Evolutionary conservation across 2,329 filamentous ascomycete genomes (phyloP).

Genomic region (Drechslera avenae): DNA sequence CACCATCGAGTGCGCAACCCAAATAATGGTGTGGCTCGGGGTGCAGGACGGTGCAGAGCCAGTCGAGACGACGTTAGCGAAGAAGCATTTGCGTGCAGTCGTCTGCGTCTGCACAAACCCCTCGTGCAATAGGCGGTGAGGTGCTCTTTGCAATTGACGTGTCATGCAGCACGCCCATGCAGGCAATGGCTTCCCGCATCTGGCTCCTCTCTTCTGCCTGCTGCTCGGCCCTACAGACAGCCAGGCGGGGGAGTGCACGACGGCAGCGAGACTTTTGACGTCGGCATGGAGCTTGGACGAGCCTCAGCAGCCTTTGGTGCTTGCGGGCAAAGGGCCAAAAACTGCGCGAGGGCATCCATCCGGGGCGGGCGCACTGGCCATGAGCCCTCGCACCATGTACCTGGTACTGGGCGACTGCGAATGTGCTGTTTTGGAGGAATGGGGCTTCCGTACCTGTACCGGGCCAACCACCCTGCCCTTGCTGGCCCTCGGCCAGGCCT

Average conservation of each 20-base stretch:
- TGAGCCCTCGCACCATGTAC: not conserved
- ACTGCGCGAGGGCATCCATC: not conserved
- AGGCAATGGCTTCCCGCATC: slow-evolving; percentile 13
- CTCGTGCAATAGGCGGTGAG: slow-evolving; percentile 5
- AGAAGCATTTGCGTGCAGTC: slow-evolving; percentile 6
- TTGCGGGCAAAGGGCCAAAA: not conserved
- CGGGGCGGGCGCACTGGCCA: not conserved
- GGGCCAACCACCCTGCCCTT: slow-evolving; percentile 43
- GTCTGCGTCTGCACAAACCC: slow-evolving; percentile 2
- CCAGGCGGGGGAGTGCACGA: slow-evolving; percentile 29
- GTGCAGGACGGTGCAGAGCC: slow-evolving; percentile 6
- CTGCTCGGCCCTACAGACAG: slow-evolving; percentile 7
- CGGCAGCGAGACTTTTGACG: slow-evolving; percentile 17
- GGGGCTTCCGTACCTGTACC: slow-evolving; percentile 44
- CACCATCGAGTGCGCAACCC: slow-evolving; percentile 11
- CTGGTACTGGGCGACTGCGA: not conserved
- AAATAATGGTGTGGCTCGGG: slow-evolving; percentile 7
- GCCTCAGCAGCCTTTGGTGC: not conserved
- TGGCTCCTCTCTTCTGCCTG: slow-evolving; percentile 6
- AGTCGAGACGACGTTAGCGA: slow-evolving; percentile 3
- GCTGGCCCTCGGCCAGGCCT: slow-evolving; percentile 36
- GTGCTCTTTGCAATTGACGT: slow-evolving; percentile 23
- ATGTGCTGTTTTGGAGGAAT: slow-evolving; percentile 1
- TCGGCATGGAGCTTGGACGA: slow-evolving; percentile 1
- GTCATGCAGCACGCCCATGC: slow-evolving; percentile 15